Evolutionary conservation across 2,329 filamentous ascomycete genomes (phyloP), one percentile per base, ranked within the genome.

Genomic region (Penicillium sp.): DNA sequence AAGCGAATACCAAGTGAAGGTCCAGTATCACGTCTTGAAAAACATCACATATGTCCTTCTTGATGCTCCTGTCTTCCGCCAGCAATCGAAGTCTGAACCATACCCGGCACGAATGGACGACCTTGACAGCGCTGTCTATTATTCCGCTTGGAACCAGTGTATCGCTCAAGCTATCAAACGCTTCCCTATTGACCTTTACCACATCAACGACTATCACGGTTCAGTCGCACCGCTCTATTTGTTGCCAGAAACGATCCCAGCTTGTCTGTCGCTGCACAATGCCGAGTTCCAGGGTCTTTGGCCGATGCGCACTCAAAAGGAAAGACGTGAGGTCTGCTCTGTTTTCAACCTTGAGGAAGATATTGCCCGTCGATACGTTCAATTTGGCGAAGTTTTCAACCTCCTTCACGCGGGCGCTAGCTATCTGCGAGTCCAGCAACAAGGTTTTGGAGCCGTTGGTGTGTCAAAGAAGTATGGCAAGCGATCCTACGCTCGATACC

Each of bases 51-150:
- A 85, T 64, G 84, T 88, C 52, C 76, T 88, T 1, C 78, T 88
- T 3, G 85, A 88, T 65, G 83, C 84, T 1, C 84, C 84, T 0
- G 81, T 88, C 17, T 88, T 88, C 74, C 80, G 85, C 48, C 78
- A 83, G 52, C 85, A 88, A 65, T 82, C 80, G 3, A 83, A 83
- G 61, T 75, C 80, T 17, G 82, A 87, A 54, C 85, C 85, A 0
- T 88, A 88, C 62, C 85, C 85, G 17, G 75, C 84, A 43, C 80
- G 85, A 21, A 88, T 88, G 85, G 85, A 88, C 67, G 85, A 88
- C 63, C 74, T 88, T 46, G 83, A 86, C 58, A 84, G 80, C 57
- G 85, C 85, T 17, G 81, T 88, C 42, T 85, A 87, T 69, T 88
- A 88, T 64, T 86, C 83, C 1, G 84, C 83, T 3, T 88, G 85